These are phyloP conservation scores for Aspergillus candidus DNA, from an alignment of 2,329 filamentous ascomycete species.

Conservation along the genomic window DNA sequence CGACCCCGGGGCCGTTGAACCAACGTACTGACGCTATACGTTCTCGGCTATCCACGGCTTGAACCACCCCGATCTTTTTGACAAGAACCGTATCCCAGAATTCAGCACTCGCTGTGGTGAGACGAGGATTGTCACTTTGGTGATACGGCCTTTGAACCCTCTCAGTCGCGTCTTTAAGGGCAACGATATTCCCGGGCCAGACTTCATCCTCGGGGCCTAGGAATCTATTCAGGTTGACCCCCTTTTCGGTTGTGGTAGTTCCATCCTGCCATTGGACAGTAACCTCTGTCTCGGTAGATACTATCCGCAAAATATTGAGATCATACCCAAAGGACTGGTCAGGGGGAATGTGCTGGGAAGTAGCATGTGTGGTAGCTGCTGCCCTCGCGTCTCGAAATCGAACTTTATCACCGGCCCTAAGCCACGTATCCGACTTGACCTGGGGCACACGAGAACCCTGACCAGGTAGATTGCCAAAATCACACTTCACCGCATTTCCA, in stretches of 20 bases:
- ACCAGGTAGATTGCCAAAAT: conserved; percentile 17
- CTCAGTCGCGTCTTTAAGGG: conserved; percentile 39
- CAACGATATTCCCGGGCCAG: conserved; percentile 53
- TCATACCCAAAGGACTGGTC: conserved; percentile 51
- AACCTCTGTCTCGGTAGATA: conserved; percentile 44
- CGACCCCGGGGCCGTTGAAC: conserved; percentile 40
- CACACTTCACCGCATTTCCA: conserved; percentile 17
- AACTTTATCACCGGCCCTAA: conserved; percentile 45
- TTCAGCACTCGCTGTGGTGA: background rate
- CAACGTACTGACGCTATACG: conserved; percentile 52
- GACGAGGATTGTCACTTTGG: background rate
- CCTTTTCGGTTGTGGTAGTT: conserved; percentile 42
- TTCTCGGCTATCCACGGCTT: conserved; percentile 50
- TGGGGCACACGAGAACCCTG: background rate
- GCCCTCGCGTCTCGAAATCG: conserved; percentile 49
- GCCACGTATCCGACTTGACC: conserved; percentile 23
- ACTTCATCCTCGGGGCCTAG: conserved; percentile 45
- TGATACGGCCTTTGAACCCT: conserved; percentile 2
- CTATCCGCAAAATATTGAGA: conserved; percentile 52
- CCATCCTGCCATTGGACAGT: conserved; percentile 56
- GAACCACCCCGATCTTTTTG: conserved; percentile 51
- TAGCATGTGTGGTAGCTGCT: conserved; percentile 49
- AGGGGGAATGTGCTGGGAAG: conserved; percentile 41
- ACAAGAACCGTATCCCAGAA: conserved; percentile 23
- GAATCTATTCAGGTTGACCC: conserved; percentile 35